phyloP scores from a whole-genome alignment of 495 filamentous ascomycete species.

The Mytilinidion resinicola region DNA sequence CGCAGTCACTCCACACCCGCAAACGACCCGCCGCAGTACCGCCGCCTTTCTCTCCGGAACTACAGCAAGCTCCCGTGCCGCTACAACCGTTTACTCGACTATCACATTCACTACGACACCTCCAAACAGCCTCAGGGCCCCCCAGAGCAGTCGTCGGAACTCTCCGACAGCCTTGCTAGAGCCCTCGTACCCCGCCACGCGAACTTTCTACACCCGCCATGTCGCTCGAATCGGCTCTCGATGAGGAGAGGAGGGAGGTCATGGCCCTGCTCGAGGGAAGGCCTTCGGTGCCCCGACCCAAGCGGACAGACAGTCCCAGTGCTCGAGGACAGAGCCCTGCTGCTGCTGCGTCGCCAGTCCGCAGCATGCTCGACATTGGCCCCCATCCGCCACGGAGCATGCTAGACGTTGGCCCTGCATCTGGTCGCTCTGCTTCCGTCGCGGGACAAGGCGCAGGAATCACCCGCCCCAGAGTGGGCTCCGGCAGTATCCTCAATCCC shows the following conservation, averaged over 20 bases:
- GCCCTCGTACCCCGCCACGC: not conserved
- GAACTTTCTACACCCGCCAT: conserved; percentile 10
- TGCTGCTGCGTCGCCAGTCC: conserved; percentile 49
- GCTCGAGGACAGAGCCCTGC: conserved; percentile 37
- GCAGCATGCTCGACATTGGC: conserved; percentile 57
- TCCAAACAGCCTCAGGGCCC: no score
- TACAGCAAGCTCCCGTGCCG: no score
- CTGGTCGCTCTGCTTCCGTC: conserved; percentile 41
- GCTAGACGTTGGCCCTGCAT: conserved; percentile 47
- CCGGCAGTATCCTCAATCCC: conserved; percentile 25
- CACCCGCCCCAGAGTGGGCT: not conserved
- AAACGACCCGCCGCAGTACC: not conserved
- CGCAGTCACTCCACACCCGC: not conserved
- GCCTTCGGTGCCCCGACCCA: conserved; percentile 8
- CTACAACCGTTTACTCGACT: no score
- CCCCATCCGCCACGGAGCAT: conserved; percentile 44
- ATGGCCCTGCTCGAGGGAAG: conserved; percentile 53
- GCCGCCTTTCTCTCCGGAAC: no score
- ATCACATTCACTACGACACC: no score
- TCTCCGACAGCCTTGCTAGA: no score
- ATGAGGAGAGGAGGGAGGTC: conserved; percentile 67
- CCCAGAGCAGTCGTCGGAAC: no score
- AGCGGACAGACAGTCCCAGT: conserved; percentile 18
- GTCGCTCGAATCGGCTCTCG: conserved; percentile 66
- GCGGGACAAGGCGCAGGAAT: conserved; percentile 29